Percentiles rank a stretch among this genome's conserved stretches.
These are phyloP conservation scores for Saturnispora saitoi DNA, from an alignment of 805 yeast species.

Conservation along the genomic window DNA sequence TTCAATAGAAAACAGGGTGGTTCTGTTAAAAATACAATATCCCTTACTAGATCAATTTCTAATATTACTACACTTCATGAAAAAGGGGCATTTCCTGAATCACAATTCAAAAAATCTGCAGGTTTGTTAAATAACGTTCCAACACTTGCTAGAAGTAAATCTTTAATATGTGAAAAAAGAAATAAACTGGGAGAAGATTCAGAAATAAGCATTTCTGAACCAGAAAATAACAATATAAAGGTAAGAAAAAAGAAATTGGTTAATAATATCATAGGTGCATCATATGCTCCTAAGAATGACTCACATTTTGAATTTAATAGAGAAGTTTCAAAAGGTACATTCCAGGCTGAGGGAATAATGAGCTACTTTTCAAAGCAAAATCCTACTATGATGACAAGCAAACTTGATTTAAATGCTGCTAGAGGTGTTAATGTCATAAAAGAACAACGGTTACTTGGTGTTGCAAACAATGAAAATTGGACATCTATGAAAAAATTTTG, in stretches of 20 bases:
- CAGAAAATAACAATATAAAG: neutral
- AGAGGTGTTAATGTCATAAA: slow-evolving; percentile 3
- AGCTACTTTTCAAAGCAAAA: neutral
- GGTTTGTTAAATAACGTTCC: neutral
- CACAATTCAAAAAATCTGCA: neutral
- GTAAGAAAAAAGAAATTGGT: neutral
- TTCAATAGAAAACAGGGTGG: neutral
- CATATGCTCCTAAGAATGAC: slow-evolving; percentile 9
- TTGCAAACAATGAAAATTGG: slow-evolving; percentile 6
- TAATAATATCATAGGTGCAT: slow-evolving; percentile 5
- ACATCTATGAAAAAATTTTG: slow-evolving; percentile 9
- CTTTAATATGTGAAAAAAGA: neutral
- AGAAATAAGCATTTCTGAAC: neutral
- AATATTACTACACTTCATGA: neutral
- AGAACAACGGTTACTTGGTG: neutral
- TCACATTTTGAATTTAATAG: slow-evolving; percentile 19
- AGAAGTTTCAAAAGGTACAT: slow-evolving; percentile 19
- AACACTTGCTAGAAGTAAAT: slow-evolving; percentile 1
- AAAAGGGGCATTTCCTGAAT: neutral
- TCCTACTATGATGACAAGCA: neutral
- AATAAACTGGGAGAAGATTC: neutral
- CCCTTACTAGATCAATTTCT: neutral
- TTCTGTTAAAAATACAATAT: neutral
- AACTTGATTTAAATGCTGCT: slow-evolving; percentile 9
- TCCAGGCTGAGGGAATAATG: slow-evolving; percentile 20